phyloP scores from a whole-genome alignment of 208 protist species.

The Tritrichomonas musculus region DNA sequence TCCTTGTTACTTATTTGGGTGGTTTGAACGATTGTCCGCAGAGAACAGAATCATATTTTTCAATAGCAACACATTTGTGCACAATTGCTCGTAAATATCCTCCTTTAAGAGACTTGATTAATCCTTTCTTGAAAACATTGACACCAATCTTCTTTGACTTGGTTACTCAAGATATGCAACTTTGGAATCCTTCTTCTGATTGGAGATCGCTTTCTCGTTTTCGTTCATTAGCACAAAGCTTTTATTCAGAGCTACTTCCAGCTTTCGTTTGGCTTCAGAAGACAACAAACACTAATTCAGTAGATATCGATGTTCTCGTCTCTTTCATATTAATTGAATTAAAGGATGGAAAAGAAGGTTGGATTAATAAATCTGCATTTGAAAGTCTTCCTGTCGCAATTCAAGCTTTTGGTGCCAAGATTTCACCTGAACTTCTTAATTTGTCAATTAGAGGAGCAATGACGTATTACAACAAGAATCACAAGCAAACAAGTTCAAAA shows the following conservation, averaged over 20 bases:
- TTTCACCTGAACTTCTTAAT: neutral
- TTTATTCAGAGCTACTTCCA: neutral
- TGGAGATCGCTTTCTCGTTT: neutral
- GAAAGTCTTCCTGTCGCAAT: neutral
- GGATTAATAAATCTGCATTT: neutral
- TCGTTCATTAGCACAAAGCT: neutral
- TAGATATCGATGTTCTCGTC: neutral
- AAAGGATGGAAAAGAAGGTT: neutral
- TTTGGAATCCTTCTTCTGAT: neutral
- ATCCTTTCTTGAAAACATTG: neutral
- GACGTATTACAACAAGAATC: too few relatives aligned
- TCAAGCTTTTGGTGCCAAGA: neutral
- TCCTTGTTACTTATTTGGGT: neutral
- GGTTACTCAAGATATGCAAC: neutral
- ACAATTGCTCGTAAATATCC: neutral
- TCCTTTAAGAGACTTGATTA: neutral
- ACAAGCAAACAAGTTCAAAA: too few relatives aligned
- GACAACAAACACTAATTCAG: neutral
- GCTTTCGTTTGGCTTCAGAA: slow-evolving; percentile 6
- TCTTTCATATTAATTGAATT: slow-evolving; percentile 24
- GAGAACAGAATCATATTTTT: neutral
- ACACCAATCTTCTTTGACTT: neutral
- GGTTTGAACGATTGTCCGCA: neutral
- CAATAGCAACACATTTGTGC: neutral
- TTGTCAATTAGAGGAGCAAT: neutral